Base-by-base conservation (phyloP, 352 stramenopile species). In the Blastocystis sp. region DNA sequence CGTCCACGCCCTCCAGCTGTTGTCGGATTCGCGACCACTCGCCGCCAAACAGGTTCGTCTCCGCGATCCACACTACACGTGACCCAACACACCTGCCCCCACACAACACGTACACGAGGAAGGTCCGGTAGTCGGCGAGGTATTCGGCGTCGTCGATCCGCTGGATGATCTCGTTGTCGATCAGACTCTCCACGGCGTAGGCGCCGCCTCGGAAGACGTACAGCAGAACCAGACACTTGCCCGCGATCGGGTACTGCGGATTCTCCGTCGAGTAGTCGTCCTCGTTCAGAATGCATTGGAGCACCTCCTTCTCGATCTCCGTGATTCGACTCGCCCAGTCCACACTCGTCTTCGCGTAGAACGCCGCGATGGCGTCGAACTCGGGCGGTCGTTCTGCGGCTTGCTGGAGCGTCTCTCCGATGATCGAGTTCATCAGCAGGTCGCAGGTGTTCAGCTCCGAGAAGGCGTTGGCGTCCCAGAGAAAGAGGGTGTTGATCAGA, bases 91-190 rank as follows among this genome's bases (percentile, higher is more conserved):
- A 4, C 10, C 31, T 1, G 66, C n/a, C 21, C 10, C 16, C 37
- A 85, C 74, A 85, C 2, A 85, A n/a, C 33, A 85, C 12, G 70
- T 67, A 85, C 35, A 85, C 1, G 12, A 85, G 29, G 41, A 85
- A 85, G 16, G 37, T 61, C 29, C 74, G 74, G 33, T 85, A 85
- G 24, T 85, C 61, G 2, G 31, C 21, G 33, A 19, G 13, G 19
- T 50, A 51, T 4, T n/a, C 3, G n/a, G 19, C 37, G 66, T 85
- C 31, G 19, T 85, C 74, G 31, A 85, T 63, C 3, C 33, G 31
- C 41, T 85, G 50, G 3, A 85, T 16, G 35, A 85, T 66, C 10
- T 55, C 74, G 41, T 85, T 85, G 16, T 60, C 51, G 1, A 70
- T 39, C 9, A 85, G 41, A 31, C 74, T 85, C 60, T 63, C 50